phyloP scores from a whole-genome alignment of 495 filamentous ascomycete genomes.

The Sordaria brevicollis region DNA sequence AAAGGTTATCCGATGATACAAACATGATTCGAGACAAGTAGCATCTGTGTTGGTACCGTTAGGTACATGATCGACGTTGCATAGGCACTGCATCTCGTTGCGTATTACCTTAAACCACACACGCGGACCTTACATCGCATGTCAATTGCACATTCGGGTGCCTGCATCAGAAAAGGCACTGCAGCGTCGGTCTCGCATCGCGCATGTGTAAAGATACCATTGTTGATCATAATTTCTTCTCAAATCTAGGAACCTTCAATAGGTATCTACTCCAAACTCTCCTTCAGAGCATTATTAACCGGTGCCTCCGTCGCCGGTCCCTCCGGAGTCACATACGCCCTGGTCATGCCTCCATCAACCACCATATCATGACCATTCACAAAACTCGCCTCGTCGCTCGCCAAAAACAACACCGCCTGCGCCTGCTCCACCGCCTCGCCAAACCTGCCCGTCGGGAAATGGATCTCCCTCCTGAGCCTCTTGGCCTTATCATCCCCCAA shows the following conservation, averaged over 20 bases:
- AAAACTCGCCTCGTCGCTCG: conserved; percentile 89
- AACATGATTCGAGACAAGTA: no score
- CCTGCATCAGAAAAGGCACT: background rate
- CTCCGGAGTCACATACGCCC: conserved; percentile 89
- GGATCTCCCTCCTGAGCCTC: conserved; percentile 76
- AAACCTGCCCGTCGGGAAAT: conserved; percentile 92
- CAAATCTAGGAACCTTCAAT: background rate
- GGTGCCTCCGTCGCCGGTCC: conserved; percentile 64
- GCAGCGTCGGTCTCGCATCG: background rate
- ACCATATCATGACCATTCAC: conserved; percentile 87
- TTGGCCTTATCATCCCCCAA: conserved; percentile 82
- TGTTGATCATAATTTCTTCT: background rate
- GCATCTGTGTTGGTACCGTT: no score
- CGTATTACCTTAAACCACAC: background rate
- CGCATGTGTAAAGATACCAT: background rate
- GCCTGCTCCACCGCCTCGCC: conserved; percentile 95
- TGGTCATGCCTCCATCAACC: conserved; percentile 95
- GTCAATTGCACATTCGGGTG: background rate
- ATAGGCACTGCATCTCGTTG: background rate
- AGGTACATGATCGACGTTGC: background rate
- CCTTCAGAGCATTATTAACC: conserved; percentile 50
- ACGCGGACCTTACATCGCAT: background rate
- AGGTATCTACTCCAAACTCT: conserved; percentile 13
- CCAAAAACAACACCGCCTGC: conserved; percentile 85
- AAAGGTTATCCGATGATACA: no score